Evolutionary conservation across 345 rosid species (phyloP), one percentile per base, ranked within the genome.

Genomic region (Murraya koenigii): DNA sequence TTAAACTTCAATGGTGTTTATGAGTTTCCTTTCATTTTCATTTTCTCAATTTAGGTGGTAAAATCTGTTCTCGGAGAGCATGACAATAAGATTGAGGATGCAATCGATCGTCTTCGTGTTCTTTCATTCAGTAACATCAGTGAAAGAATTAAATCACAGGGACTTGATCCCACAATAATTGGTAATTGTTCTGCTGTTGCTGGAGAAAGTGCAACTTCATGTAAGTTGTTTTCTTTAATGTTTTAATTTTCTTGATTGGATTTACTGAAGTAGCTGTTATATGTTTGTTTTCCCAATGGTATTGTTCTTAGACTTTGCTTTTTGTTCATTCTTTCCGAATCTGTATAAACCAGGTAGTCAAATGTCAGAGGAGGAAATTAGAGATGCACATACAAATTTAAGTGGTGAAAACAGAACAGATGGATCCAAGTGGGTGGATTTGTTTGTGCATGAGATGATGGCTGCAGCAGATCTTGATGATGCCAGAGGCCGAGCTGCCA

Each of bases 341-440:
- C 41, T 72, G 58, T 26, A 23, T 41, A 69, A 54, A 75, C 23
- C 71, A 79, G 85, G 85, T 80, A 44, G 67, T 38, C 69, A 66
- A 62, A 41, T 75, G 81, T 30, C 80, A 38, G 77, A 70, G 38
- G 77, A 82, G 74, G 68, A 56, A 0, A 49, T 28, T 38, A 47
- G 62, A 81, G 69, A 66, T 35, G 41, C 36, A 75, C 72, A 61
- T 36, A 28, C 68, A 30, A 39, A 70, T 3, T 69, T 61, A 58
- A 58, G 33, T 47, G 15, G 26, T 60, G 85, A 70, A 17, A 72
- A 77, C 69, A 8, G 41, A 47, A 52, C 19, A 5, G 83, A 80
- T 65, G 86, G 86, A 32, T 81, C 88, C 60, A 74, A 77, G 36
- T 88, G 91, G 88, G 91, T 86, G 62, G 88, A 88, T 77, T 67